These are phyloP conservation scores for Hyphopichia fennica DNA, from an alignment of 1,139 yeast genomes.

Conservation along the genomic window DNA sequence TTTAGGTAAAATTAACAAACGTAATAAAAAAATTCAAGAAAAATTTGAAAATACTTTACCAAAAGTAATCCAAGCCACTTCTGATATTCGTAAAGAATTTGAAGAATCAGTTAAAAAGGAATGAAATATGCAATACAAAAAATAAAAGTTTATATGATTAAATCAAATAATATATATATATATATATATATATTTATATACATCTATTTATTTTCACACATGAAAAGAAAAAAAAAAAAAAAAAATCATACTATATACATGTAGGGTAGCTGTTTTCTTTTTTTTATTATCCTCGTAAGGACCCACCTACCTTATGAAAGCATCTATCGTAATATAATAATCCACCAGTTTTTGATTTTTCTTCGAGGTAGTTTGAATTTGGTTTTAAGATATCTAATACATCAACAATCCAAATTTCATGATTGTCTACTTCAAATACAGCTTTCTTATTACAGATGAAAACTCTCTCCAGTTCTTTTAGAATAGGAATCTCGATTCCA, in stretches of 20 bases:
- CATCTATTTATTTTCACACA: slow-evolving; percentile 6
- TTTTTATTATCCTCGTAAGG: neutral
- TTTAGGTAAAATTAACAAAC: slow-evolving; percentile 25
- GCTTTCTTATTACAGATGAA: slow-evolving; percentile 60
- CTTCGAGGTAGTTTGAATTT: slow-evolving; percentile 18
- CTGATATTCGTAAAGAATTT: slow-evolving; percentile 12
- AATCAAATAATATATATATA: neutral
- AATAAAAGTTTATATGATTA: neutral
- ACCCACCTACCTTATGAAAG: slow-evolving; percentile 58
- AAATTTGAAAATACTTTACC: slow-evolving; percentile 41
- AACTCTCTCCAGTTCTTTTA: slow-evolving; percentile 59
- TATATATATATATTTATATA: neutral
- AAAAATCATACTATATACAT: too few species aligned
- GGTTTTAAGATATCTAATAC: slow-evolving; percentile 52
- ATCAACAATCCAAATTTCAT: slow-evolving; percentile 84
- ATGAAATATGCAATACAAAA: neutral
- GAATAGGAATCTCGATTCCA: slow-evolving; percentile 49
- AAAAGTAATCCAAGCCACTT: slow-evolving; percentile 24
- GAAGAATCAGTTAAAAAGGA: slow-evolving; percentile 3
- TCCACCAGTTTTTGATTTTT: slow-evolving; percentile 47
- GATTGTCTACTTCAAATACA: slow-evolving; percentile 67
- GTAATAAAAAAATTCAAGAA: slow-evolving; percentile 33
- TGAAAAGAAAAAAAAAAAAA: too few species aligned
- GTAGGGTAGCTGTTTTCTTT: too few species aligned
- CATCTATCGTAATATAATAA: slow-evolving; percentile 62